Conservation (phyloP, 2,329 filamentous ascomycete species). For the Fusarium fracticaudum region DNA sequence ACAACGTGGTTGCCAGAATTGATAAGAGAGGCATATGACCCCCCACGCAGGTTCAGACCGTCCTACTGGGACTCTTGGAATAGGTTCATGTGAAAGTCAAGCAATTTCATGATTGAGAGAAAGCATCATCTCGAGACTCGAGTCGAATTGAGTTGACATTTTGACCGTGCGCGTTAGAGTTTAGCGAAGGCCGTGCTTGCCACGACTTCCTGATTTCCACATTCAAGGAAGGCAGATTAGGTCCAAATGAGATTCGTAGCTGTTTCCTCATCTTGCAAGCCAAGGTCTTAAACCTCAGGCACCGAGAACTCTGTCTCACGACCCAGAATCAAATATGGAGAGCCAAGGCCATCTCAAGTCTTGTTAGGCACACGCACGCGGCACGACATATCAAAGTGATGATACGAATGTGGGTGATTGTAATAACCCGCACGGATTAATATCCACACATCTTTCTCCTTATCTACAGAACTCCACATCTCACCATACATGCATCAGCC, state of each 20-base stretch:
- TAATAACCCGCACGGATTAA: constrained; percentile 17
- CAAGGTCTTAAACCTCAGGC: not conserved
- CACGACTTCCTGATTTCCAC: not conserved
- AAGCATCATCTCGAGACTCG: not conserved
- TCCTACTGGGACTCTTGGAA: constrained; percentile 30
- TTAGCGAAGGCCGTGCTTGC: constrained; percentile 5
- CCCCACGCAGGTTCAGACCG: constrained; percentile 27
- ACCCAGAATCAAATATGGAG: not conserved
- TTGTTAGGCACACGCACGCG: not conserved
- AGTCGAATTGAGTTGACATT: not conserved
- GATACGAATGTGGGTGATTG: constrained; percentile 8
- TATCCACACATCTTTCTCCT: constrained; percentile 14
- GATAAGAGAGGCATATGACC: constrained; percentile 29
- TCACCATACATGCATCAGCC: constrained; percentile 20
- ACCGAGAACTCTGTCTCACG: not conserved
- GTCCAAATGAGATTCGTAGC: not conserved
- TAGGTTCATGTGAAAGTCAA: not conserved
- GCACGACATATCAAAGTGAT: not conserved
- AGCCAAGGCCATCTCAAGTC: not conserved
- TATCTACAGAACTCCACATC: constrained; percentile 34
- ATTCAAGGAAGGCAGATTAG: not conserved
- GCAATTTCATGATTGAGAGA: not conserved
- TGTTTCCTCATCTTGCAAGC: constrained; percentile 1
- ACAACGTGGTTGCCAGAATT: constrained; percentile 31
- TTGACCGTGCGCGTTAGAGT: constrained; percentile 12